Conservation (phyloP, 176 grass and related monocot genomes). For the Musa schizocarpa region DNA sequence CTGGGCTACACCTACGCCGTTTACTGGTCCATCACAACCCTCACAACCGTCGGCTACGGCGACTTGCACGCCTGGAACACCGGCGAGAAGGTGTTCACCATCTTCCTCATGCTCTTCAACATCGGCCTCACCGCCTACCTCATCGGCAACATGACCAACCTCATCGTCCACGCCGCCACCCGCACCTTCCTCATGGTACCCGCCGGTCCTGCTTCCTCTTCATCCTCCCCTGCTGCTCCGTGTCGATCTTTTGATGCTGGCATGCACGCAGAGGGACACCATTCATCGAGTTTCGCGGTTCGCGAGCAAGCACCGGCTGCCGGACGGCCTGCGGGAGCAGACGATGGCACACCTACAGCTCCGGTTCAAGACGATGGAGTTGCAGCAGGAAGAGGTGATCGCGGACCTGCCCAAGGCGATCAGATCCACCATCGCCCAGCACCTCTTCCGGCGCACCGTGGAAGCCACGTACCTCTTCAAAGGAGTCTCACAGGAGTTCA, state of each 20-base stretch:
- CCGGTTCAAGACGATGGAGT: conserved; percentile 33
- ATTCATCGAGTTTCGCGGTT: conserved; percentile 18
- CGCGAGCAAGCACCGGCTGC: conserved; percentile 25
- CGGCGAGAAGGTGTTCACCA: conserved; percentile 41
- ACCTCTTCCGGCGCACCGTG: conserved; percentile 30
- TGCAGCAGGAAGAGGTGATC: conserved; percentile 30
- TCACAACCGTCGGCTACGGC: conserved; percentile 54
- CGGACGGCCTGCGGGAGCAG: conserved; percentile 20
- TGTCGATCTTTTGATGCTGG: neutral
- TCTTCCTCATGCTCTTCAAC: conserved; percentile 63
- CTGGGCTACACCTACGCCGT: conserved; percentile 34
- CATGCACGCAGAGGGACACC: conserved; percentile 29
- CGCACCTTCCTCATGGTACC: conserved; percentile 31
- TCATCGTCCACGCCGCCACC: conserved; percentile 48
- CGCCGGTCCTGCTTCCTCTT: neutral
- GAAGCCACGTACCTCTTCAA: conserved; percentile 35
- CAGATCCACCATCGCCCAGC: conserved; percentile 25
- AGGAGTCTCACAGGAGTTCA: conserved; percentile 26
- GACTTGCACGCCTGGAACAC: conserved; percentile 51
- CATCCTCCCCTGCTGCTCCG: neutral
- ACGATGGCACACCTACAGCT: conserved; percentile 42
- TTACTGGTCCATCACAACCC: conserved; percentile 64
- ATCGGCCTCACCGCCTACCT: conserved; percentile 52
- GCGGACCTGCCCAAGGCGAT: conserved; percentile 42
- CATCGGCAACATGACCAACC: conserved; percentile 73